Evolutionary conservation across 495 filamentous ascomycete genomes (phyloP).

Genomic region (Penicillium coffeae): DNA sequence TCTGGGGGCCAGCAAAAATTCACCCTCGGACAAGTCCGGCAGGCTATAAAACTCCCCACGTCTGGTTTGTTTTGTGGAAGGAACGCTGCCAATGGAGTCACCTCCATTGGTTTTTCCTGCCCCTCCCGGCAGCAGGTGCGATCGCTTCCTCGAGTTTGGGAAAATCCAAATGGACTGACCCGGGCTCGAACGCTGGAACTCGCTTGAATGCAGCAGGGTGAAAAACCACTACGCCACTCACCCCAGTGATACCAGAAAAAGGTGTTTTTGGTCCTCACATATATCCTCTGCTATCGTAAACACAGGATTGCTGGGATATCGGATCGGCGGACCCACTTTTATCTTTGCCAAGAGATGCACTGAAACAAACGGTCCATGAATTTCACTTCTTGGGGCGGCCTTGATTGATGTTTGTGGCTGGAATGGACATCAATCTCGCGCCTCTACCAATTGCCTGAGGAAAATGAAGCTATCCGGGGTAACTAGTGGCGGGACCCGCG

Average conservation of each 20-base stretch:
- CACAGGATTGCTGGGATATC: no score
- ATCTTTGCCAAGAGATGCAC: neutral
- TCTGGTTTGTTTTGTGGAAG: neutral
- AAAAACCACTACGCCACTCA: neutral
- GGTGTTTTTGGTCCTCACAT: no score
- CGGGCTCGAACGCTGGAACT: neutral
- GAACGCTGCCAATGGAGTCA: neutral
- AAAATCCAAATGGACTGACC: neutral
- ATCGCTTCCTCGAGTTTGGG: neutral
- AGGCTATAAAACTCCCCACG: neutral
- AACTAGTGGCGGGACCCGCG: neutral
- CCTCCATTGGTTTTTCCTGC: neutral
- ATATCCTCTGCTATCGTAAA: no score
- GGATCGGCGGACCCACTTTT: neutral
- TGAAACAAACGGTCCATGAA: neutral
- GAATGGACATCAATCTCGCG: no score
- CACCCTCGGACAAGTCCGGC: neutral
- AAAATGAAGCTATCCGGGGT: neutral
- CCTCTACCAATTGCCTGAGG: no score
- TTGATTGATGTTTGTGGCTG: neutral
- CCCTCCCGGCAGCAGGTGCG: neutral
- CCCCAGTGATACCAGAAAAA: neutral
- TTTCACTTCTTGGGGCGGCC: neutral
- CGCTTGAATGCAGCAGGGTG: neutral
- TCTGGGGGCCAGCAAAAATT: neutral